phyloP scores from a whole-genome alignment of 2,329 filamentous ascomycete species.

The Ceratocystis cubensis region DNA sequence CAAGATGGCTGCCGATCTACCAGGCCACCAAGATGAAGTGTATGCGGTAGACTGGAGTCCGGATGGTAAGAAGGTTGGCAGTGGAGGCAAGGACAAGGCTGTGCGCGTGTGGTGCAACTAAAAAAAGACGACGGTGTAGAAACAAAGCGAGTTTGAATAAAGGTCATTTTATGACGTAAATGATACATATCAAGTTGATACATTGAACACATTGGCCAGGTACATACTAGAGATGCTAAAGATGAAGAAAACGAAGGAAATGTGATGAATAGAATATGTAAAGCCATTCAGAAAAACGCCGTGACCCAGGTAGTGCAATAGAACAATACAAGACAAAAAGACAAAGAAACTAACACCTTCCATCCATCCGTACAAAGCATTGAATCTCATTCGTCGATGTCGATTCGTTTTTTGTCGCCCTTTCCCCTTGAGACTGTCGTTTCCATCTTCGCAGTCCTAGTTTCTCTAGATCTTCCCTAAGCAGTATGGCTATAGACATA shows the following conservation, averaged over 20 bases:
- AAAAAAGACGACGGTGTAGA: constrained; percentile 17
- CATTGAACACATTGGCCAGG: neutral
- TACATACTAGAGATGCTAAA: neutral
- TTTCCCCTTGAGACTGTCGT: neutral
- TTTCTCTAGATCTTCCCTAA: neutral
- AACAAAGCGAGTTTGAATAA: neutral
- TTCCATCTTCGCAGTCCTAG: neutral
- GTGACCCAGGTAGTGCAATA: constrained; percentile 21
- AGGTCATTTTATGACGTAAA: neutral
- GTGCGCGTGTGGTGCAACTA: constrained; percentile 55
- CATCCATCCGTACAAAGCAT: constrained; percentile 4
- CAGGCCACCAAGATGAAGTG: constrained; percentile 84
- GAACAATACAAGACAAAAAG: constrained; percentile 20
- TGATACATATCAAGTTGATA: neutral
- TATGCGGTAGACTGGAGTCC: constrained; percentile 93
- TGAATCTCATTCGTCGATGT: neutral
- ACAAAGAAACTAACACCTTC: constrained; percentile 16
- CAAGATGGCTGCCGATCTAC: constrained; percentile 68
- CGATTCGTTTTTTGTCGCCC: neutral
- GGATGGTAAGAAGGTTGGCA: constrained; percentile 77
- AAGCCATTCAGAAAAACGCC: constrained; percentile 21
- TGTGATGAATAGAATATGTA: constrained; percentile 19
- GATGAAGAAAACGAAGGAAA: neutral
- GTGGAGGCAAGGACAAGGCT: constrained; percentile 84
- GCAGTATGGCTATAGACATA: neutral